Base-by-base conservation (phyloP, 2,329 filamentous ascomycete genomes). In the Botryotinia convoluta region DNA sequence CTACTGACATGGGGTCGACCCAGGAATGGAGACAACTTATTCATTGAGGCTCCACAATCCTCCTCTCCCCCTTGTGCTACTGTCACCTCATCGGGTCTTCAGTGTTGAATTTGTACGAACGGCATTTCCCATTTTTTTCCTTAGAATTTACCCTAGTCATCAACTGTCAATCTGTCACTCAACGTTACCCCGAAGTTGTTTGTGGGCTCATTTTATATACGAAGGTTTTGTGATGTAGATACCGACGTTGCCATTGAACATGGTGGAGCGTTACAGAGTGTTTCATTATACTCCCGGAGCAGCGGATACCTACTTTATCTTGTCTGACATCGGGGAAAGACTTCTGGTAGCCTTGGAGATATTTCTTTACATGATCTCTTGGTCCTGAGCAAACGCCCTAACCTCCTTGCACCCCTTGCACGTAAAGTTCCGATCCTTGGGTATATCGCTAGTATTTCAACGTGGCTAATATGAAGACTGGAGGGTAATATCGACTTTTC, bases 301-400 rank as follows among this genome's bases (percentile, higher is more conserved):
- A 42, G 45, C 72, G 71, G 73, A 65, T 64, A 69, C 63, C 32
- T 74, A 74, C 73, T 42, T 69, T 14, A 74, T 74, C 73, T 64
- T 69, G 73, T 74, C n/a, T 29, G 39, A 69, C 73, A 48, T 65
- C 64, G 63, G 70, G 64, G 70, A 72, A 51, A 57, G 42, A 57
- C 45, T 42, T 57, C 51, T 39, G 45, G 64, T n/a, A 54, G 48
- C 45, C 45, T 42, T 67, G 35, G 26, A 57, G 35, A 57, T 68
- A 48, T 57, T 32, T 42, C 45, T 68, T 35, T 57, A 68, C 45
- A 42, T 54, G 26, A 68, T 68, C 35, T 68, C 64, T 54, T 35
- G 64, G 48, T 9, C 16, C 10, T 45, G 45, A 54, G 44, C 26
- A 29, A 42, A 54, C 26, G 45, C 64, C 64, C 64, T 26, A 68